These are phyloP conservation scores for Ambrosiella cleistominuta DNA, from an alignment of 2,329 filamentous ascomycete species.

Conservation along the genomic window DNA sequence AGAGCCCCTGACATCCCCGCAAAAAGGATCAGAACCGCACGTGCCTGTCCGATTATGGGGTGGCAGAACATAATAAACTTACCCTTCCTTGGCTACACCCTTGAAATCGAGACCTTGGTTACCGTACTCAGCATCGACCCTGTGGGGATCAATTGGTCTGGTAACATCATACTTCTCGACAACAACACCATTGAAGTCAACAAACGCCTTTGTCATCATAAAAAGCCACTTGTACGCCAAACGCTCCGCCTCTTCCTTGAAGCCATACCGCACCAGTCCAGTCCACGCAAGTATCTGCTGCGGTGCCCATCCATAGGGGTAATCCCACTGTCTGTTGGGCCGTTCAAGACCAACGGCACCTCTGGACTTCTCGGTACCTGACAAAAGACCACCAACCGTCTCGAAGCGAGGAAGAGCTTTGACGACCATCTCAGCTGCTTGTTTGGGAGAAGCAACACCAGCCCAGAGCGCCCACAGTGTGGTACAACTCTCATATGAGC, in stretches of 20 bases:
- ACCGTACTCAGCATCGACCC: constrained; percentile 91
- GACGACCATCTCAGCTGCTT: constrained; percentile 68
- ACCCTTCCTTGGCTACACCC: constrained; percentile 91
- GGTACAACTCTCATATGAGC: constrained; percentile 74
- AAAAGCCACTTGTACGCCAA: constrained; percentile 93
- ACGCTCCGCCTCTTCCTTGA: constrained; percentile 73
- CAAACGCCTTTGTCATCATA: constrained; percentile 97
- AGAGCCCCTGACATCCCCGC: background rate
- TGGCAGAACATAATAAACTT: constrained; percentile 25
- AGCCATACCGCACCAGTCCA: constrained; percentile 78
- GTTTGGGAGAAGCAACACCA: constrained; percentile 65
- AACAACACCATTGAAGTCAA: constrained; percentile 94
- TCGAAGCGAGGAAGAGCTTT: constrained; percentile 78
- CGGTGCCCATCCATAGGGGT: constrained; percentile 93
- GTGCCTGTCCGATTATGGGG: background rate
- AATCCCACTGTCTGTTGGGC: constrained; percentile 96
- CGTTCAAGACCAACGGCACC: constrained; percentile 62
- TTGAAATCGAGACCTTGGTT: constrained; percentile 95
- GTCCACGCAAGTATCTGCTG: constrained; percentile 98
- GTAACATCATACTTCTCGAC: constrained; percentile 99
- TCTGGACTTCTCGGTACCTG: constrained; percentile 77
- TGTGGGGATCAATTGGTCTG: constrained; percentile 71
- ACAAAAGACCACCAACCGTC: constrained; percentile 69
- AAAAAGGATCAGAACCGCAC: background rate
- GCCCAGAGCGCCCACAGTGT: constrained; percentile 98